phyloP scores from a whole-genome alignment of 495 filamentous ascomycete species.

The Penicillium egyptiacum region DNA sequence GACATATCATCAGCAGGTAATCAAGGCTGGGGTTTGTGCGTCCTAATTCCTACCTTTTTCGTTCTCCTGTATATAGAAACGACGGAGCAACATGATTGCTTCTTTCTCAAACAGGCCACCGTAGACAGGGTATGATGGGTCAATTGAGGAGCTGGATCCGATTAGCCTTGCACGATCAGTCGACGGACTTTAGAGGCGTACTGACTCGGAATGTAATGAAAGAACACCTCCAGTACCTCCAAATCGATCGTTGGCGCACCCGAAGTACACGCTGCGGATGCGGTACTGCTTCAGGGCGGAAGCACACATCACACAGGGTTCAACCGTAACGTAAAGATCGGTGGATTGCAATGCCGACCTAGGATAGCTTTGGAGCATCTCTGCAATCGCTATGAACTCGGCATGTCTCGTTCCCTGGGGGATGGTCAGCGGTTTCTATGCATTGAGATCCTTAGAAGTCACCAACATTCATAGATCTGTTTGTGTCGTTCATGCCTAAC shows the following conservation, averaged over 20 bases:
- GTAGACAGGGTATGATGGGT: constrained; percentile 70
- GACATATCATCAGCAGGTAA: constrained; percentile 13
- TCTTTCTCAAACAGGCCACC: constrained; percentile 85
- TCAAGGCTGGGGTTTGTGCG: neutral
- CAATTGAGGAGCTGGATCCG: constrained; percentile 52
- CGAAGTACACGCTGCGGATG: constrained; percentile 84
- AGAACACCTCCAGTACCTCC: constrained; percentile 93
- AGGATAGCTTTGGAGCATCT: constrained; percentile 57
- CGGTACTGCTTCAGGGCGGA: constrained; percentile 82
- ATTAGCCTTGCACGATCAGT: constrained; percentile 17
- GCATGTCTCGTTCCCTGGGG: constrained; percentile 85
- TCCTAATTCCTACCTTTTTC: constrained; percentile 60
- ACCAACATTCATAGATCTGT: constrained; percentile 70
- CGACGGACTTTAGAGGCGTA: constrained; percentile 1
- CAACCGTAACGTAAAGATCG: constrained; percentile 92
- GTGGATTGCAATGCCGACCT: constrained; percentile 64
- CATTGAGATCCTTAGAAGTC: neutral
- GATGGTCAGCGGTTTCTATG: neutral
- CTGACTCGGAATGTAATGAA: constrained; percentile 73
- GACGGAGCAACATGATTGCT: constrained; percentile 83
- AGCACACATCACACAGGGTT: constrained; percentile 98
- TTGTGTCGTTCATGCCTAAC: constrained; percentile 93
- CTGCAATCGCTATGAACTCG: constrained; percentile 81
- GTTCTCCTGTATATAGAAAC: constrained; percentile 98
- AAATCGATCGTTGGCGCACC: constrained; percentile 94